Conservation (phyloP, 306 rosid genomes). For the Chamaecrista fasciculata region DNA sequence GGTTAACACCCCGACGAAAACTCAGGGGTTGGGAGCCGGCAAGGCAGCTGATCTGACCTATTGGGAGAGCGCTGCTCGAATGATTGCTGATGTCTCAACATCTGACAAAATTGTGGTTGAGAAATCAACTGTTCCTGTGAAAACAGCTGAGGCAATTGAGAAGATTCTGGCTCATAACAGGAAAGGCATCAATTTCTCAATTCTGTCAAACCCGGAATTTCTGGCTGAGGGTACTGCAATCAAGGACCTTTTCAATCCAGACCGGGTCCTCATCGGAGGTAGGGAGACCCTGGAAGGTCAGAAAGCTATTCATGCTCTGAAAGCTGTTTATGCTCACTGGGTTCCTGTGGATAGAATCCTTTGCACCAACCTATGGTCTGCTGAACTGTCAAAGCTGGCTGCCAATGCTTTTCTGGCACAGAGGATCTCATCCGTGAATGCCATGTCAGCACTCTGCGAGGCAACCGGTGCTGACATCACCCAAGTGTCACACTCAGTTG, state of each 20-base stretch:
- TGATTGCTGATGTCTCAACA: slow-evolving; percentile 91
- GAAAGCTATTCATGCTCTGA: slow-evolving; percentile 65
- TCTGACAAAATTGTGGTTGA: slow-evolving; percentile 88
- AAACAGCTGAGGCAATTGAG: slow-evolving; percentile 94
- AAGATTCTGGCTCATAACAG: slow-evolving; percentile 85
- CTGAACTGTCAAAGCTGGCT: slow-evolving; percentile 93
- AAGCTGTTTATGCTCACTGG: slow-evolving; percentile 84
- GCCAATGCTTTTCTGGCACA: slow-evolving; percentile 95
- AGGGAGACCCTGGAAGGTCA: slow-evolving; percentile 88
- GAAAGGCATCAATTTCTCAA: slow-evolving; percentile 82
- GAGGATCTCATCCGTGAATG: slow-evolving; percentile 91
- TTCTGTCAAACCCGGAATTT: slow-evolving; percentile 88
- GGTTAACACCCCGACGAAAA: slow-evolving; percentile 87
- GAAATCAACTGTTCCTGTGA: slow-evolving; percentile 90
- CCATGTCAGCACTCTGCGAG: slow-evolving; percentile 90
- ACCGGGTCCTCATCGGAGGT: slow-evolving; percentile 91
- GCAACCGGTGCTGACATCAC: slow-evolving; percentile 92
- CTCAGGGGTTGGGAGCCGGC: slow-evolving; percentile 93
- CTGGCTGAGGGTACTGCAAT: slow-evolving; percentile 97
- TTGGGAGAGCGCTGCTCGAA: slow-evolving; percentile 95
- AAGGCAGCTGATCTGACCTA: slow-evolving; percentile 93
- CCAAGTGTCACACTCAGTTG: slow-evolving; percentile 77
- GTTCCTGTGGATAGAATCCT: slow-evolving; percentile 67
- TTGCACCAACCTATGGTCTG: slow-evolving; percentile 92
- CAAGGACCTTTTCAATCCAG: slow-evolving; percentile 60